Percentiles rank a stretch among this genome's conserved stretches.
These are phyloP conservation scores for Trichoderma erinaceum DNA, from an alignment of 495 filamentous ascomycete species.

Conservation along the genomic window DNA sequence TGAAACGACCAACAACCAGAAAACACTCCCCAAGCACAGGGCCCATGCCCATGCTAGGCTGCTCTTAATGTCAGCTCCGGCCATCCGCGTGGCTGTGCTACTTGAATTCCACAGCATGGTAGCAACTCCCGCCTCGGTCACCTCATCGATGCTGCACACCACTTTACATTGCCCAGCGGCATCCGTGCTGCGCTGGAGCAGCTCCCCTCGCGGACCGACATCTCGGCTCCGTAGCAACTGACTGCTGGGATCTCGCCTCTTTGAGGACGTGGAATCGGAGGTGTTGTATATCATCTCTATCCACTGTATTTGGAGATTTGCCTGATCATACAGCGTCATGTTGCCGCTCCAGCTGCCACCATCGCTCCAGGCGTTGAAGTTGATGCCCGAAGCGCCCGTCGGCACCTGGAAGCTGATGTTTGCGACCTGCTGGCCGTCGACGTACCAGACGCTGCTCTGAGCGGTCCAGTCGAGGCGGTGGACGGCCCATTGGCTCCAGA, in stretches of 20 bases:
- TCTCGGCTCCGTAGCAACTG: background rate
- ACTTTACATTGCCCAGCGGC: slow-evolving; percentile 27
- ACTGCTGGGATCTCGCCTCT: slow-evolving; percentile 12
- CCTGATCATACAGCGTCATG: slow-evolving; percentile 53
- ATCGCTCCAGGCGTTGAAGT: slow-evolving; percentile 73
- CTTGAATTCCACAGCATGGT: slow-evolving; percentile 35
- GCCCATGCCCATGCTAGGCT: background rate
- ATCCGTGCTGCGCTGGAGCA: slow-evolving; percentile 10
- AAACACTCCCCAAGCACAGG: background rate
- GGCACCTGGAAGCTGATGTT: slow-evolving; percentile 60
- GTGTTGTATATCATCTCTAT: slow-evolving; percentile 68
- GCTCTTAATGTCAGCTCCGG: slow-evolving; percentile 5
- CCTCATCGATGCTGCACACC: slow-evolving; percentile 48
- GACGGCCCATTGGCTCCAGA: slow-evolving; percentile 63
- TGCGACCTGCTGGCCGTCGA: slow-evolving; percentile 51
- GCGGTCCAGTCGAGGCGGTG: slow-evolving; percentile 69
- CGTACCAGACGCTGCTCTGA: slow-evolving; percentile 57
- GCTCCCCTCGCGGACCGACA: background rate
- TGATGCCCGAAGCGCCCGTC: slow-evolving; percentile 50
- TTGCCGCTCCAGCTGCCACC: slow-evolving; percentile 69
- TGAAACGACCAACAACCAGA: background rate
- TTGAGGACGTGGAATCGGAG: slow-evolving; percentile 15
- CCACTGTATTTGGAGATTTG: slow-evolving; percentile 66
- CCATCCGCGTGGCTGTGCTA: slow-evolving; percentile 26
- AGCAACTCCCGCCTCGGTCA: slow-evolving; percentile 35